phyloP scores from a whole-genome alignment of 495 filamentous ascomycete genomes.

The Aspergillus hancockii region DNA sequence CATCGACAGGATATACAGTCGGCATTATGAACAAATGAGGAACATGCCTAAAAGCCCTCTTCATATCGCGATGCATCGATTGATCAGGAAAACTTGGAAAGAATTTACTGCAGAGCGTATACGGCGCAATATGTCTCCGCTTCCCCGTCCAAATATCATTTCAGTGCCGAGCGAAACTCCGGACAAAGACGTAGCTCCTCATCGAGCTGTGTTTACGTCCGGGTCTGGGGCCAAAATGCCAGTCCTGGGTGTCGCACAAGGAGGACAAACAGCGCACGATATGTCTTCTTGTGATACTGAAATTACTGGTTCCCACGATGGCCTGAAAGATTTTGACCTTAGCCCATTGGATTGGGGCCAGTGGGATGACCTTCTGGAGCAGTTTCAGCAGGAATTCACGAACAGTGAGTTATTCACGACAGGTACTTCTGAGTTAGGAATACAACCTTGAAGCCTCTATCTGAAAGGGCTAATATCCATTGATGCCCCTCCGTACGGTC shows the following conservation, averaged over 20 bases:
- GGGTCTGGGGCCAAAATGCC: background rate
- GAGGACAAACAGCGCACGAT: slow-evolving; percentile 13
- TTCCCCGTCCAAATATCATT: slow-evolving; percentile 30
- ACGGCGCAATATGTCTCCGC: slow-evolving; percentile 17
- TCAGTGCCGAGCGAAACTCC: slow-evolving; percentile 3
- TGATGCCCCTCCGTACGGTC: too few species aligned
- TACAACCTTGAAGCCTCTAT: too few species aligned
- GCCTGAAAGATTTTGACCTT: slow-evolving; percentile 17
- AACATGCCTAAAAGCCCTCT: slow-evolving; percentile 27
- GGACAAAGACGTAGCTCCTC: background rate
- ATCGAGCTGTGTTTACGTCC: background rate
- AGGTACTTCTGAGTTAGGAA: background rate
- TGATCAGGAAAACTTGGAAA: slow-evolving; percentile 42
- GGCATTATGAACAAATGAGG: slow-evolving; percentile 25
- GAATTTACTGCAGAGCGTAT: slow-evolving; percentile 31
- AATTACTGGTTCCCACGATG: background rate
- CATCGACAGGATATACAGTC: slow-evolving; percentile 30
- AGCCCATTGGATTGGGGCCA: slow-evolving; percentile 38
- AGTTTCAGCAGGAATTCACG: slow-evolving; percentile 24
- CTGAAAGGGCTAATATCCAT: background rate
- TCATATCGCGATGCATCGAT: slow-evolving; percentile 33
- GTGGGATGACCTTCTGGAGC: slow-evolving; percentile 36
- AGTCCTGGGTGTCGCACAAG: background rate
- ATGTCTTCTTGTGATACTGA: slow-evolving; percentile 4
- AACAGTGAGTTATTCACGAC: slow-evolving; percentile 2